phyloP scores from a whole-genome alignment of 768 basidiomycete genomes.

The Clitopilus passeckerianus region DNA sequence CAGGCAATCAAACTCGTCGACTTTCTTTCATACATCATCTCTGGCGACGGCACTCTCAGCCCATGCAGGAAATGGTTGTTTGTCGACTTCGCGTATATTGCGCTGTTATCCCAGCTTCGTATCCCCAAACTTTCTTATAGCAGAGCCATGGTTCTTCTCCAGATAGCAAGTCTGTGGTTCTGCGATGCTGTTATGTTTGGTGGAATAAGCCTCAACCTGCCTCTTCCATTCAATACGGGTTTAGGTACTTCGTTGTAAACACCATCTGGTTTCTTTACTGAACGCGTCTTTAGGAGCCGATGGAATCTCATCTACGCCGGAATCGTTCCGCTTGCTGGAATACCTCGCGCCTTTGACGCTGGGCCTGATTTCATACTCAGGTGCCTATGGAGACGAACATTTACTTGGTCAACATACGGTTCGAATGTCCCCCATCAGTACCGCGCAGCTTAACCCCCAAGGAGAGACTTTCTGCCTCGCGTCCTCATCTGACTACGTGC shows the following conservation, averaged over 20 bases:
- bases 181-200: slow-evolving; percentile 71
- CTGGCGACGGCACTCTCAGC: slow-evolving; percentile 34
- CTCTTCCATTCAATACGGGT: neutral
- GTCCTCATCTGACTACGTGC: slow-evolving; percentile 42
- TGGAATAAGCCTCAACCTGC: slow-evolving; percentile 51
- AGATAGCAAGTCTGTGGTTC: slow-evolving; percentile 57
- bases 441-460: slow-evolving; percentile 83
- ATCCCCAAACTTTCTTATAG: slow-evolving; percentile 73
- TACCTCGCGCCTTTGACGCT: slow-evolving; percentile 46
- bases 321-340: slow-evolving; percentile 43
- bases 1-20: slow-evolving; percentile 79
- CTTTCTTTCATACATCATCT: slow-evolving; percentile 51
- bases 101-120: slow-evolving; percentile 53
- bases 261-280: neutral
- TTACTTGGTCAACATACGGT: slow-evolving; percentile 87
- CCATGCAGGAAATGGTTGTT: slow-evolving; percentile 69
- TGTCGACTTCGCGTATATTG: slow-evolving; percentile 59
- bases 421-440: slow-evolving; percentile 89
- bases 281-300: slow-evolving; percentile 19
- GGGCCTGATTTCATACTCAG: slow-evolving; percentile 40
- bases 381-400: slow-evolving; percentile 46
- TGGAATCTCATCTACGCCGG: slow-evolving; percentile 36
- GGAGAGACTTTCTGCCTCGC: slow-evolving; percentile 71
- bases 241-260: neutral
- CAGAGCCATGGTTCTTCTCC: slow-evolving; percentile 56